These are phyloP conservation scores for Penicillium sp. DNA, from an alignment of 2,329 filamentous ascomycete genomes.

Conservation along the genomic window DNA sequence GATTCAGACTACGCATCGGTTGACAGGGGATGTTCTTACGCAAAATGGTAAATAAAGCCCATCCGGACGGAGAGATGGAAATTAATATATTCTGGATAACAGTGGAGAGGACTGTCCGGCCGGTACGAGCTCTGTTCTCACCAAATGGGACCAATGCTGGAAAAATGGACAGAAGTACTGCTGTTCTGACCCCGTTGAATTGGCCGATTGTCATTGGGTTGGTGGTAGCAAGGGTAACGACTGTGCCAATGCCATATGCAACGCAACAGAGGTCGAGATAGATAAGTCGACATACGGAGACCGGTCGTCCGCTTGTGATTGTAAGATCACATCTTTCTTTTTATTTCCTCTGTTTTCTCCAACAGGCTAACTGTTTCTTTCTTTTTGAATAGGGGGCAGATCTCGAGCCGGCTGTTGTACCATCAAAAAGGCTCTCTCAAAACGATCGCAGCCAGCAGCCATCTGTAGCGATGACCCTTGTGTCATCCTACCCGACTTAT, in stretches of 20 bases:
- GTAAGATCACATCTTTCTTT: background rate
- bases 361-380: background rate
- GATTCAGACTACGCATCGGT: background rate
- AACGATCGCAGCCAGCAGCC: background rate
- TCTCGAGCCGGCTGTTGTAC: background rate
- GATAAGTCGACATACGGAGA: background rate
- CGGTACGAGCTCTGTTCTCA: background rate
- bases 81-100: background rate
- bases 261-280: background rate
- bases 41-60: background rate
- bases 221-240: background rate
- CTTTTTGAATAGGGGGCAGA: background rate
- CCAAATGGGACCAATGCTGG: background rate
- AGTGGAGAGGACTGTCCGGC: background rate
- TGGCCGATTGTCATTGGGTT: background rate
- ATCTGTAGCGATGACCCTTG: background rate
- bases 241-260: slow-evolving; percentile 1
- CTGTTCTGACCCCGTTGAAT: background rate
- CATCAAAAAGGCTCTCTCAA: background rate
- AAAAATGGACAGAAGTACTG: background rate
- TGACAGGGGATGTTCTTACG: background rate
- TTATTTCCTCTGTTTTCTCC: background rate
- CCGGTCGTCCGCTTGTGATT: background rate
- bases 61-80: background rate
- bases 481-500: background rate